Evolutionary conservation across 306 rosid genomes (phyloP).

Genomic region (Dalbergia oliveri): DNA sequence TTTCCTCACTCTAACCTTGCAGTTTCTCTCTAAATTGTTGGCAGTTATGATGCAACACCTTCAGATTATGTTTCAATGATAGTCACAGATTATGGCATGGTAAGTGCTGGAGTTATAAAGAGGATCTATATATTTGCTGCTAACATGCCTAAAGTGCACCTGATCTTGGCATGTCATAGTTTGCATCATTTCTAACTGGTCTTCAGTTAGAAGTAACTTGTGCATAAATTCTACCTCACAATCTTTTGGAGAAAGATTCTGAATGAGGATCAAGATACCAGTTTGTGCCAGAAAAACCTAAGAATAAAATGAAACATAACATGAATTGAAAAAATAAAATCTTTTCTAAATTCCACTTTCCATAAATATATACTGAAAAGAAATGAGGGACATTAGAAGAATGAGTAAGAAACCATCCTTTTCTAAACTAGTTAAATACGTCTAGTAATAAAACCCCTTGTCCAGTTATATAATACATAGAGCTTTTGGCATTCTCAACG

Average conservation of each 20-base stretch:
- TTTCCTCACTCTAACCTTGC: conserved; percentile 49
- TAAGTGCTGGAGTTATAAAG: conserved; percentile 42
- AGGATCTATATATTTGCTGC: conserved; percentile 8
- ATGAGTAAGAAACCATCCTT: background rate
- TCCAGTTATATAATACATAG: background rate
- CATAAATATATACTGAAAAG: background rate
- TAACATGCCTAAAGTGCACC: conserved; percentile 19
- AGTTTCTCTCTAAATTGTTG: conserved; percentile 46
- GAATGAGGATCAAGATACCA: conserved; percentile 6
- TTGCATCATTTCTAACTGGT: conserved; percentile 14
- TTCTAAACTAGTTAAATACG: background rate
- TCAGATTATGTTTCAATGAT: conserved; percentile 66
- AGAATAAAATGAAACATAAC: background rate
- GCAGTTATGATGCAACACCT: conserved; percentile 74
- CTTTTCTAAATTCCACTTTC: background rate
- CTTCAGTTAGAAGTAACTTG: conserved; percentile 10
- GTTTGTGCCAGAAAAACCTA: background rate
- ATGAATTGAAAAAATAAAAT: background rate
- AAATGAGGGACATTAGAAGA: background rate
- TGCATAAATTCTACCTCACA: background rate
- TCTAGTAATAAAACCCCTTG: background rate
- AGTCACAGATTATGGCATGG: conserved; percentile 65
- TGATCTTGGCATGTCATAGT: background rate
- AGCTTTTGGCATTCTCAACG: conserved; percentile 10
- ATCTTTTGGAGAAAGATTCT: conserved; percentile 12